Percentiles rank a stretch among this genome's conserved stretches.
These are phyloP conservation scores for Teratosphaeria destructans DNA, from an alignment of 2,329 filamentous ascomycete genomes.

Conservation along the genomic window DNA sequence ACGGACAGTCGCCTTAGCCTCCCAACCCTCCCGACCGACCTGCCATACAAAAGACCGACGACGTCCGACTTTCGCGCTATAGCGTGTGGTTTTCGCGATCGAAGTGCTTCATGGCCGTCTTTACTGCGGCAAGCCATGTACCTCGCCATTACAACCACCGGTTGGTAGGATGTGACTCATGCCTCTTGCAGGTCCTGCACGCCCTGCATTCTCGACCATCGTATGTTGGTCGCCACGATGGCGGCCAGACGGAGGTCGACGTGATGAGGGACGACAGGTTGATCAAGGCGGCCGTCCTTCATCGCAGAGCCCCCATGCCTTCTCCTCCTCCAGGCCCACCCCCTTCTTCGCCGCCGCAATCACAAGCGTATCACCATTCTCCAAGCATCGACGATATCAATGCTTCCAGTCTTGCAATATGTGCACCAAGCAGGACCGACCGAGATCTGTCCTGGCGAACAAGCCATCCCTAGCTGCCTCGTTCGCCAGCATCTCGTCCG, in stretches of 20 bases:
- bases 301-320: neutral
- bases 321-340: constrained; percentile 4
- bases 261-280: neutral
- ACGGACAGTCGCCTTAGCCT: neutral
- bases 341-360: constrained; percentile 10
- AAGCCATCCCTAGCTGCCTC: constrained; percentile 21
- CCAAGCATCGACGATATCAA: constrained; percentile 3
- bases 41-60: constrained; percentile 3
- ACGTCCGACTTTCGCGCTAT: constrained; percentile 7
- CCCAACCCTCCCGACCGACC: neutral
- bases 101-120: constrained; percentile 2
- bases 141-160: neutral
- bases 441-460: constrained; percentile 18
- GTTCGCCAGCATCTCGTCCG: constrained; percentile 20
- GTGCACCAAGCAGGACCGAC: constrained; percentile 18
- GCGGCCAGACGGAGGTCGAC: neutral
- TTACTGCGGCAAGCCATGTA: neutral
- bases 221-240: neutral
- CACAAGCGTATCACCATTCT: constrained; percentile 1
- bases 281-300: neutral
- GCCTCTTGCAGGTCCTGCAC: neutral
- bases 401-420: constrained; percentile 14
- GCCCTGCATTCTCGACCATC: constrained; percentile 1
- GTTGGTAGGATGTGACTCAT: neutral
- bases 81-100: constrained; percentile 7